phyloP scores from a whole-genome alignment of 2,329 filamentous ascomycete species.

The Alternaria brassicae region DNA sequence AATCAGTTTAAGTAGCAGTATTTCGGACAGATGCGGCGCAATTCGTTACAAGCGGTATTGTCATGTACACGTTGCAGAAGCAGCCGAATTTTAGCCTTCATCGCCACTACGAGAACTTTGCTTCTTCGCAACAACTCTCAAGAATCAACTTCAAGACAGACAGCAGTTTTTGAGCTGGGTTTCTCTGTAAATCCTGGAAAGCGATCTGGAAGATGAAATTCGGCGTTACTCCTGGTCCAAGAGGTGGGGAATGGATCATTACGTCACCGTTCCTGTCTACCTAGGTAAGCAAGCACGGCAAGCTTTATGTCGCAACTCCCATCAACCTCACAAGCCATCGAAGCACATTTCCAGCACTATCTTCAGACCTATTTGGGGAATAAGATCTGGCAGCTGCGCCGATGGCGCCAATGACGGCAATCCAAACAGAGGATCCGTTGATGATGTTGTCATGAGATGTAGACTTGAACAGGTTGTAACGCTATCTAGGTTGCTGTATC shows the following conservation, averaged over 20 bases:
- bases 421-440: background rate
- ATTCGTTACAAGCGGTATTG: background rate
- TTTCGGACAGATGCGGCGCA: background rate
- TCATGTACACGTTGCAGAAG: background rate
- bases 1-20: background rate
- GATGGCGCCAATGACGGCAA: background rate
- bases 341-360: background rate
- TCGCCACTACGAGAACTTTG: background rate
- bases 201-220: background rate
- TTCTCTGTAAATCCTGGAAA: background rate
- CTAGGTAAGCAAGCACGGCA: background rate
- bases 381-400: background rate
- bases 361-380: background rate
- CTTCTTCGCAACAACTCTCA: background rate
- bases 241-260: background rate
- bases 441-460: background rate
- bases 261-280: background rate
- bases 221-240: background rate
- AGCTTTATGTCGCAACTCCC: background rate
- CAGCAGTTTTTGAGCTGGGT: too few species aligned
- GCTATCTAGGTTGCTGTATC: background rate
- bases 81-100: conserved; percentile 1
- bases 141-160: background rate
- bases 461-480: background rate
- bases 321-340: background rate